A percentile compares a stretch with the other conserved stretches of the same genome.
These are phyloP conservation scores for Geranomyces variabilis DNA, from an alignment of 192 early-diverging fungal species.

Conservation along the genomic window DNA sequence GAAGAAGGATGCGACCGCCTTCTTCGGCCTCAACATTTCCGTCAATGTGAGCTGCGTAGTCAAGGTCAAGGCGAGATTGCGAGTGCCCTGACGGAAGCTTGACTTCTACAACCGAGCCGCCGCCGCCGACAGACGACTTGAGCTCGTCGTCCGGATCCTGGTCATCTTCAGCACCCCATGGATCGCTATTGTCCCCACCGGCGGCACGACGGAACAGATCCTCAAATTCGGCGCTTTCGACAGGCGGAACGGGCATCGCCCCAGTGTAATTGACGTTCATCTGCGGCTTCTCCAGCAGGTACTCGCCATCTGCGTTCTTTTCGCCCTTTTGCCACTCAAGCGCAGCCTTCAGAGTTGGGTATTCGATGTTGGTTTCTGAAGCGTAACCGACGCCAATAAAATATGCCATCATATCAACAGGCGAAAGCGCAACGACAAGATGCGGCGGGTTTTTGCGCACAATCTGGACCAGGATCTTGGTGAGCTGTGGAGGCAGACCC, in stretches of 20 bases:
- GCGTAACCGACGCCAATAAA: conserved; percentile 31
- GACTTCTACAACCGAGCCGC: conserved; percentile 15
- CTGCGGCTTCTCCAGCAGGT: conserved; percentile 1
- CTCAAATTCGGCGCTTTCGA: not conserved
- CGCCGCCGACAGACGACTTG: conserved; percentile 19
- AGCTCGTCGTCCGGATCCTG: conserved; percentile 16
- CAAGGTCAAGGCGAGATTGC: not conserved
- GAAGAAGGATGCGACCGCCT: conserved; percentile 24
- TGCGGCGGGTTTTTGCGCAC: conserved; percentile 26
- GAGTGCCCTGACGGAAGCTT: conserved; percentile 1
- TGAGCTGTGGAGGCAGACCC: conserved; percentile 31
- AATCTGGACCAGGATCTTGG: conserved; percentile 23
- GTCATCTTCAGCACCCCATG: not conserved
- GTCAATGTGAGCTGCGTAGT: conserved; percentile 13
- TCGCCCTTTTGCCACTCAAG: conserved; percentile 12
- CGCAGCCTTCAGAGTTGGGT: conserved; percentile 11
- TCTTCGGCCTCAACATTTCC: conserved; percentile 32
- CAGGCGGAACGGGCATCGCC: conserved; percentile 1
- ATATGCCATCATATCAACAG: conserved; percentile 31
- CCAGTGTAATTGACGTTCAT: conserved; percentile 22
- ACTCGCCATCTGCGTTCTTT: not conserved
- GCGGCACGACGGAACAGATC: conserved; percentile 25
- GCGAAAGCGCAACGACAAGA: conserved; percentile 30
- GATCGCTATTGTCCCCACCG: conserved; percentile 12
- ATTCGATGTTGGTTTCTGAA: conserved; percentile 17